phyloP scores from a whole-genome alignment of 176 grass and related monocot genomes.

The Microstegium vimineum region DNA sequence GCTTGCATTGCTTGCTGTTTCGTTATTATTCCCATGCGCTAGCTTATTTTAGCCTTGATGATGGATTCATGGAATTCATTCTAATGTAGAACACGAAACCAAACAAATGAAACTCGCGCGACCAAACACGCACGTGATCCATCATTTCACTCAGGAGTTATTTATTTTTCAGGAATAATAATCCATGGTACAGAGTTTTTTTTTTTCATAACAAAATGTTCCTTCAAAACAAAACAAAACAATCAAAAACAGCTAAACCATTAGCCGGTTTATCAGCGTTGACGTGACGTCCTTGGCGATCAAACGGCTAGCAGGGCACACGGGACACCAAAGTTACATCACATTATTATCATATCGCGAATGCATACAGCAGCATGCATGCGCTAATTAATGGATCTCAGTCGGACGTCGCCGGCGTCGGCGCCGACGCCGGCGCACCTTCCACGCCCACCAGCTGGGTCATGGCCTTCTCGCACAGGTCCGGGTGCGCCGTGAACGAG shows the following conservation, averaged over 20 bases:
- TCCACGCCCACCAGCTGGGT: neutral
- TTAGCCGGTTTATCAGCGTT: too few species aligned
- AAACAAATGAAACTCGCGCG: neutral
- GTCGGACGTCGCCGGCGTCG: neutral
- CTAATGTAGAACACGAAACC: neutral
- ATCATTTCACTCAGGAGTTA: neutral
- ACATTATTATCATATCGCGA: neutral
- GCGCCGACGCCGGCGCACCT: conserved; percentile 1
- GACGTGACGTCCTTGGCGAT: neutral
- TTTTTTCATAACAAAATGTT: too few species aligned
- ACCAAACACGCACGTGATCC: neutral
- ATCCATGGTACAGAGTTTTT: too few species aligned
- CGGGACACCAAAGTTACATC: neutral
- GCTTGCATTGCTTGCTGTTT: too few species aligned
- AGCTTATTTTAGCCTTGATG: too few species aligned
- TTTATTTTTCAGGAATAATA: too few species aligned
- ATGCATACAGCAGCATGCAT: neutral
- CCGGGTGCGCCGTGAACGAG: conserved; percentile 31
- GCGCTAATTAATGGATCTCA: neutral
- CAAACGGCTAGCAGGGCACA: neutral
- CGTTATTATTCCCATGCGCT: too few species aligned
- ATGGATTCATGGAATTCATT: too few species aligned
- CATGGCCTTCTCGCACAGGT: conserved; percentile 25
- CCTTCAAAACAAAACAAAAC: too few species aligned
- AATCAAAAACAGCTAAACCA: too few species aligned